Conservation (phyloP, 192 early-diverging fungal genomes). For the Gonapodya prolifera region DNA sequence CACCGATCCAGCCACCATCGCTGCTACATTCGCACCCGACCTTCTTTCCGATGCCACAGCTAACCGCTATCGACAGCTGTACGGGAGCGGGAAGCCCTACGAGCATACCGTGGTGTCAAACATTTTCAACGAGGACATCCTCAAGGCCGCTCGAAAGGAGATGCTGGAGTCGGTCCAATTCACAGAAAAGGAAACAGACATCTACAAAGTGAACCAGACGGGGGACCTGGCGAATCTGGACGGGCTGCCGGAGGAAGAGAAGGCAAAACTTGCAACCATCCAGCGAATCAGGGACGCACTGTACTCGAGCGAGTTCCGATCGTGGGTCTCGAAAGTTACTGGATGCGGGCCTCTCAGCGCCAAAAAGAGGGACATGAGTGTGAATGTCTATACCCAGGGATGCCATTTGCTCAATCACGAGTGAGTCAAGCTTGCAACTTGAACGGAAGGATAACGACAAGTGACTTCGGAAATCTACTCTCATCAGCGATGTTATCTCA, state of each 20-base stretch:
- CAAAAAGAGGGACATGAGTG: conserved; percentile 56
- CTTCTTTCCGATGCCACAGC: no score
- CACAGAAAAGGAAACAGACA: conserved; percentile 75
- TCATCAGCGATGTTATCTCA: conserved; percentile 72
- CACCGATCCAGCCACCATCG: no score
- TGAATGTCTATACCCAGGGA: conserved; percentile 55
- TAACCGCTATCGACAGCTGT: no score
- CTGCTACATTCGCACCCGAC: no score
- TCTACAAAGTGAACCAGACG: conserved; percentile 59
- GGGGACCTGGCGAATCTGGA: conserved; percentile 75
- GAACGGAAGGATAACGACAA: no score
- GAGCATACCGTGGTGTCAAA: conserved; percentile 45
- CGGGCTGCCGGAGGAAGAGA: conserved; percentile 47
- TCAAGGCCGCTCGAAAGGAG: conserved; percentile 51
- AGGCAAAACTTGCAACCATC: conserved; percentile 34
- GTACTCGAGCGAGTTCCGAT: conserved; percentile 60
- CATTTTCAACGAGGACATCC: conserved; percentile 44
- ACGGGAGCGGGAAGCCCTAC: conserved; percentile 37
- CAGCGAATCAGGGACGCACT: conserved; percentile 54
- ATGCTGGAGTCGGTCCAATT: conserved; percentile 47
- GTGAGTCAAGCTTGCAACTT: no score
- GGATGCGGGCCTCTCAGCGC: conserved; percentile 53
- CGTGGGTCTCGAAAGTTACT: conserved; percentile 48
- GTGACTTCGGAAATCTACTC: no score
- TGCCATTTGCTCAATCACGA: conserved; percentile 70